Evolutionary conservation across 352 stramenopile species (phyloP), one percentile per base, ranked within the genome.

Genomic region (Pythium periplocum): DNA sequence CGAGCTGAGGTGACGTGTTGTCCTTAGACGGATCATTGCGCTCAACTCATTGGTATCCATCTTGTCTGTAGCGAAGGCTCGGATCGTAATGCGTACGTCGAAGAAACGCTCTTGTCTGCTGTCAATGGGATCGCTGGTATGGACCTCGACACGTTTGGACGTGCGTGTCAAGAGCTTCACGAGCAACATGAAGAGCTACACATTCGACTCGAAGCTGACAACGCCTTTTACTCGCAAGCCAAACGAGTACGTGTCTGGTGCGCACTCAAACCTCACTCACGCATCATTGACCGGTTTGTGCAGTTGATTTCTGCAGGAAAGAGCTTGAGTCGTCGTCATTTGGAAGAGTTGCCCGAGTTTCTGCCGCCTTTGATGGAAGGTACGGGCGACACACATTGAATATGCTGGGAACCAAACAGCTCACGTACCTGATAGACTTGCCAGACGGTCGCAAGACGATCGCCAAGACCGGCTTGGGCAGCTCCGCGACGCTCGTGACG

Each of bases 221-320:
- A 99, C 63, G 96, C 98, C 48, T 99, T 99, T 69, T 99, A 99
- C 70, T 98, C 90, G 1, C 88, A 98, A 79, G 73, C 78, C 4
- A 44, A 75, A 17, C 68, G 78, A 51, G 80, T 90, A 59, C 9
- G 51, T 40, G 0, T 11, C 3, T 3, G 31, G 11, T 3, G 32
- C 4, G 30, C 31, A 10, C n/a, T 39, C 5, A 6, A 48, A 7
- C 0, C 33, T 5, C 10, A 5, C 6, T 41, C 11, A 51, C 31
- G 0, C 6, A 49, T 37, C 41, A n/a, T n/a, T n/a, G n/a, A 37
- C 45, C 1, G 8, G 32, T n/a, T 53, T 40, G n/a, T 57, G 26
- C 63, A 97, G 77, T 68, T 98, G 11, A 68, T 86, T 57, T 61
- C 81, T 52, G 61, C 66, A 11, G 70, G 69, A 4, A 57, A 90